These are phyloP conservation scores for Picocystis salinarum DNA, from an alignment of 139 green algal species.

Conservation along the genomic window DNA sequence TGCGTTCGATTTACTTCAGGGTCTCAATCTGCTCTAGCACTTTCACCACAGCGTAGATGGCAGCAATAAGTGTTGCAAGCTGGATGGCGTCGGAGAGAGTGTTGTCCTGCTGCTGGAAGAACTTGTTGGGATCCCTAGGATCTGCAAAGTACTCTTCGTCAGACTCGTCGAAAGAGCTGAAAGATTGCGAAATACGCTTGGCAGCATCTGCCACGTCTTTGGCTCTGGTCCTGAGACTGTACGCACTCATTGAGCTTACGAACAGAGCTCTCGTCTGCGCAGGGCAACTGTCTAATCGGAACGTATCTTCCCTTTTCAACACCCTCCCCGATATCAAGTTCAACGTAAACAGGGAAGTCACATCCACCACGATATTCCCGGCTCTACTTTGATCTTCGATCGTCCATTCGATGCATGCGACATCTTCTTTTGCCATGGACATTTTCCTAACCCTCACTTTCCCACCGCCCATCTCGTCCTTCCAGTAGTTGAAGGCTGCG, in stretches of 20 bases:
- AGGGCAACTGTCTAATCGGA: slow-evolving; percentile 22
- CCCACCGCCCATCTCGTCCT: too few species aligned
- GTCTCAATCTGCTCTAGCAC: too few species aligned
- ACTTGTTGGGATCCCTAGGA: slow-evolving; percentile 27
- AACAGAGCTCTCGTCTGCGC: slow-evolving; percentile 12
- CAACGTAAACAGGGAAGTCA: slow-evolving; percentile 19
- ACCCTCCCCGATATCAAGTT: slow-evolving; percentile 55
- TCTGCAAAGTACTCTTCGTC: slow-evolving; percentile 8
- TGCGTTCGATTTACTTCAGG: too few species aligned
- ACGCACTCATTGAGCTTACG: slow-evolving; percentile 8
- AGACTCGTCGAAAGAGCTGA: slow-evolving; percentile 15
- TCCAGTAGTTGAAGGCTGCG: too few species aligned
- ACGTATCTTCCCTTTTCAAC: slow-evolving; percentile 23
- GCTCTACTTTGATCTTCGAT: too few species aligned
- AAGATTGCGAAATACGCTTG: slow-evolving; percentile 7
- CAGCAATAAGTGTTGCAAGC: too few species aligned
- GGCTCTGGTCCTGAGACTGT: slow-evolving; percentile 16
- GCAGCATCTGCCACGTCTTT: slow-evolving; percentile 3
- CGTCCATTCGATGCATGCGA: too few species aligned
- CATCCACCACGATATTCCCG: too few species aligned
- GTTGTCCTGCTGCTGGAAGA: slow-evolving; percentile 24
- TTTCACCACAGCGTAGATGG: too few species aligned
- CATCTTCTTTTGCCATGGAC: too few species aligned
- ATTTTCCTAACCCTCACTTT: too few species aligned
- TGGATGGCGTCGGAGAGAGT: too few species aligned